Conservation (phyloP, 805 yeast species). For the Spathaspora gorwiae region DNA sequence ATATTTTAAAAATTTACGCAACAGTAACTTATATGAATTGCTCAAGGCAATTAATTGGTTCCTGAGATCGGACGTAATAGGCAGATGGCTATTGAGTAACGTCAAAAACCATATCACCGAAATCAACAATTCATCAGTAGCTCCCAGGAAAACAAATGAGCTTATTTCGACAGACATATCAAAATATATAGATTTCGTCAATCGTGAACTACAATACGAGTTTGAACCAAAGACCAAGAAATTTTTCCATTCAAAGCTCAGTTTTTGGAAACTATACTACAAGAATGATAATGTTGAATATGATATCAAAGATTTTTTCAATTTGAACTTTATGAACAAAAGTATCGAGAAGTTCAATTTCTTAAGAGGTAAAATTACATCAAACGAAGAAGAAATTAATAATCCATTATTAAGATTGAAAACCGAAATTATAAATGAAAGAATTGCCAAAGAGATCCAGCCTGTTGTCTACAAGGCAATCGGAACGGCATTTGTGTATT, state of each 20-base stretch:
- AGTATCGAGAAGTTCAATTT: constrained; percentile 37
- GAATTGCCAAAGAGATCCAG: constrained; percentile 31
- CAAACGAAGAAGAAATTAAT: constrained; percentile 10
- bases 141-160: constrained; percentile 13
- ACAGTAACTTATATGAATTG: constrained; percentile 35
- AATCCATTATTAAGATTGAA: constrained; percentile 32
- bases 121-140: constrained; percentile 11
- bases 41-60: constrained; percentile 26
- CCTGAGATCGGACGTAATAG: constrained; percentile 20
- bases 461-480: constrained; percentile 30
- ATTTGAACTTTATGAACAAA: constrained; percentile 28
- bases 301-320: constrained; percentile 35
- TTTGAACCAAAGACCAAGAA: constrained; percentile 28
- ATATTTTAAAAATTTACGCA: constrained; percentile 23
- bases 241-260: constrained; percentile 26
- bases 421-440: constrained; percentile 22
- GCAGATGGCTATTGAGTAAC: constrained; percentile 18
- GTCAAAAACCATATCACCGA: constrained; percentile 11
- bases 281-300: constrained; percentile 42
- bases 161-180: constrained; percentile 21
- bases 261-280: constrained; percentile 41
- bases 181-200: constrained; percentile 26
- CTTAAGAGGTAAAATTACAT: constrained; percentile 31
- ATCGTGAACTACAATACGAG: constrained; percentile 31
- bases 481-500: constrained; percentile 25